A percentile compares a stretch with the other conserved stretches of the same genome.
phyloP scores from a whole-genome alignment of 177 flowering plant species.

The Vitis hybrid region DNA sequence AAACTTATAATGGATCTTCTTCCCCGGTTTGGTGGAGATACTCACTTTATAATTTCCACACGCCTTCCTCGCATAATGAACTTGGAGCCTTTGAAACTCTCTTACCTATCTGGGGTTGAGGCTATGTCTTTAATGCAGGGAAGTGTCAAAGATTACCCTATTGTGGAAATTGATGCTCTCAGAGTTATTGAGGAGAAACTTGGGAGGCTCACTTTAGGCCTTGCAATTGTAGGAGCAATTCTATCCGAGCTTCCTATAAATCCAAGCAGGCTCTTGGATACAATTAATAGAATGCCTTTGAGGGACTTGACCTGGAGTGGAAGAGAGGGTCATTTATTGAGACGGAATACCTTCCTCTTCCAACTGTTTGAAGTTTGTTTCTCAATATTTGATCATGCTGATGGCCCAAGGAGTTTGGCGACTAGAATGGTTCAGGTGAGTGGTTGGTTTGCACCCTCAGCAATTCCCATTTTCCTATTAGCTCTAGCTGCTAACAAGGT shows the following conservation, averaged over 20 bases:
- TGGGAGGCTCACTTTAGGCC: constrained; percentile 80
- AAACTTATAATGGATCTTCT: constrained; percentile 87
- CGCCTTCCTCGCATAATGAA: constrained; percentile 77
- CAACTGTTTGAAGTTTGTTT: constrained; percentile 93
- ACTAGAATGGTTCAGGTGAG: constrained; percentile 86
- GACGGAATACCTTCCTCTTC: constrained; percentile 60
- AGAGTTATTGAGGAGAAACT: constrained; percentile 80
- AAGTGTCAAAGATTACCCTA: constrained; percentile 50
- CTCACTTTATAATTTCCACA: constrained; percentile 80
- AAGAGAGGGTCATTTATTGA: constrained; percentile 43
- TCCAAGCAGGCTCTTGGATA: constrained; percentile 80
- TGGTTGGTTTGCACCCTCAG: constrained; percentile 88
- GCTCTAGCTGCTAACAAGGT: constrained; percentile 68
- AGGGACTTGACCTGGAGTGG: constrained; percentile 58
- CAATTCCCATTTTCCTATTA: constrained; percentile 63
- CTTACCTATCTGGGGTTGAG: constrained; percentile 83
- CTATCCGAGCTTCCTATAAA: constrained; percentile 87
- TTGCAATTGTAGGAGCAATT: constrained; percentile 79
- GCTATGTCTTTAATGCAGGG: constrained; percentile 89
- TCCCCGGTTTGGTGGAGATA: constrained; percentile 93
- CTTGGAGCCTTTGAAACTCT: constrained; percentile 80
- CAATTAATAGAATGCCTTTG: constrained; percentile 77
- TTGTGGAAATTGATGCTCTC: constrained; percentile 74
- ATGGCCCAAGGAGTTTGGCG: constrained; percentile 82
- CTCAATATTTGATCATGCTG: constrained; percentile 92